Percentiles rank a stretch among this genome's conserved stretches.
Conservation (phyloP, 495 filamentous ascomycete genomes). For the Penicillium maclennaniae region DNA sequence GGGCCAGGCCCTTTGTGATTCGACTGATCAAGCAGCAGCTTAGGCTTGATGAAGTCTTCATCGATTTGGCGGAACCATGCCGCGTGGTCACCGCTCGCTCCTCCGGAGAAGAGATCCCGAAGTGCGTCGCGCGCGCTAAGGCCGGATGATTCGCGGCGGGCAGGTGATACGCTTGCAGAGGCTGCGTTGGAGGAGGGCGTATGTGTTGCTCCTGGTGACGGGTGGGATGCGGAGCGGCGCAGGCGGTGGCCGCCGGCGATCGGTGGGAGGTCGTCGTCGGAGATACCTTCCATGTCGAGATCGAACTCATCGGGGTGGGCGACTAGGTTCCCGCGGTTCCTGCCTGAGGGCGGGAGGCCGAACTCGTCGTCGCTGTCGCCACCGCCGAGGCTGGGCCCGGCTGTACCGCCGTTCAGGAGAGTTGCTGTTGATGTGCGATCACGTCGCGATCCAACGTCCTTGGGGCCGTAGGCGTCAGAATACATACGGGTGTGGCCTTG, state of each 20-base stretch:
- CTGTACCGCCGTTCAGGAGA: conserved; percentile 29
- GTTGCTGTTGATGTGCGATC: conserved; percentile 41
- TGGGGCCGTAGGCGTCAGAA: conserved; percentile 58
- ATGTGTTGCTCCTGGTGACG: conserved; percentile 16
- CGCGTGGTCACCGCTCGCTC: conserved; percentile 80
- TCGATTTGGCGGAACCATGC: conserved; percentile 91
- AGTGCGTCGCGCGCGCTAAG: conserved; percentile 62
- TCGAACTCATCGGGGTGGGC: conserved; percentile 52
- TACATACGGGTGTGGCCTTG: conserved; percentile 43
- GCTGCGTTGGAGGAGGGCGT: conserved; percentile 14
- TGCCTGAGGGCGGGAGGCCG: conserved; percentile 44
- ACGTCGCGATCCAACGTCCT: conserved; percentile 35
- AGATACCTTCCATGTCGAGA: conserved; percentile 37
- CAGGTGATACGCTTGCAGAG: conserved; percentile 31
- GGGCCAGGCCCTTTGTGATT: conserved; percentile 43
- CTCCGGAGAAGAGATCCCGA: conserved; percentile 63
- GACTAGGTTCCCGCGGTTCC: conserved; percentile 56
- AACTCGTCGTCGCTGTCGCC: conserved; percentile 52
- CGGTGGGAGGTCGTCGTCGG: conserved; percentile 52
- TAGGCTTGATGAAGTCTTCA: conserved; percentile 95
- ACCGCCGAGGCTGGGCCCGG: conserved; percentile 40
- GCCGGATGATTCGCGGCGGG: conserved; percentile 23
- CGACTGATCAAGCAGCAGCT: conserved; percentile 75
- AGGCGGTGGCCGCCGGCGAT: conserved; percentile 42
- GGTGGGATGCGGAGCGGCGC: conserved; percentile 55